A percentile compares a stretch with the other conserved stretches of the same genome.
These are phyloP conservation scores for Aulographum hederae DNA, from an alignment of 2,329 filamentous ascomycete species.

Conservation along the genomic window DNA sequence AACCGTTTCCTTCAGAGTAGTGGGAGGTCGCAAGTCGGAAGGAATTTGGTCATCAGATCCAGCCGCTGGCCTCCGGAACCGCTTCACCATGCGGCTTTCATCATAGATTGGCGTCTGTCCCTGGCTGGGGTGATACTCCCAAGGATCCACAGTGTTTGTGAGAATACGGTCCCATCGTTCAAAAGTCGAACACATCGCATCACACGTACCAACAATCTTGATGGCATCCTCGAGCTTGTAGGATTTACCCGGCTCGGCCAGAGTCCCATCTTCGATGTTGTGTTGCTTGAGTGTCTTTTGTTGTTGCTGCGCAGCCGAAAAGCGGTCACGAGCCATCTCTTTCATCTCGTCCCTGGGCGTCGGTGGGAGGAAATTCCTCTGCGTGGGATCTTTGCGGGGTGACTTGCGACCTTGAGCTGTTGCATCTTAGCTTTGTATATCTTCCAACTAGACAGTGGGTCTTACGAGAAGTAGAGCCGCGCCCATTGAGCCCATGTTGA, in stretches of 20 bases:
- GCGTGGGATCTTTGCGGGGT: too few species aligned
- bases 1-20: slow-evolving; percentile 22
- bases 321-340: too few species aligned
- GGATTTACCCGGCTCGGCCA: slow-evolving; percentile 42
- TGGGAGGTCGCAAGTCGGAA: slow-evolving; percentile 42
- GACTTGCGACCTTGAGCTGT: too few species aligned
- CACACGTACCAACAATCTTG: slow-evolving; percentile 41
- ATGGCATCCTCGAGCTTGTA: slow-evolving; percentile 41
- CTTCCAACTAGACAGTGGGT: too few species aligned
- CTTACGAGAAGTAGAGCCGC: too few species aligned
- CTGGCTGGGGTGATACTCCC: slow-evolving; percentile 32
- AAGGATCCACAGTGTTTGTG: slow-evolving; percentile 42
- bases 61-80: slow-evolving; percentile 42
- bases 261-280: slow-evolving; percentile 34
- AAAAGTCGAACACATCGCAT: slow-evolving; percentile 45
- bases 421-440: too few species aligned
- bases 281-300: too few species aligned
- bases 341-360: too few species aligned
- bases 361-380: too few species aligned
- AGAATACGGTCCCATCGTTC: slow-evolving; percentile 42
- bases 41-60: slow-evolving; percentile 44
- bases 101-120: slow-evolving; percentile 17
- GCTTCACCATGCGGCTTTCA: slow-evolving; percentile 42
- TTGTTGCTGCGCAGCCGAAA: too few species aligned
- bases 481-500: too few species aligned